Evolutionary conservation across 306 rosid genomes (phyloP).

Genomic region (Ormosia emarginata): DNA sequence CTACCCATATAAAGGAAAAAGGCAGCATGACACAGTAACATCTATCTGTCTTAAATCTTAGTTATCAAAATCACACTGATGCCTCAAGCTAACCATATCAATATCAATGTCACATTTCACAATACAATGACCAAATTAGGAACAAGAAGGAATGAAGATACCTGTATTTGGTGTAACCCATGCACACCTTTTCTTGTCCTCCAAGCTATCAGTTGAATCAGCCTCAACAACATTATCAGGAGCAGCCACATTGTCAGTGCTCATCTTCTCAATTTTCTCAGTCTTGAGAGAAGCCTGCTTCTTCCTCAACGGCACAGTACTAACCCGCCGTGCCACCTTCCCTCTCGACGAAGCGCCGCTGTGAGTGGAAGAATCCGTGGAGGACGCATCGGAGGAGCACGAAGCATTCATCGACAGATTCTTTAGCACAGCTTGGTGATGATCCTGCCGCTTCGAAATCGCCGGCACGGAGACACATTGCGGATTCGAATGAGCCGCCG

Average conservation of each 20-base stretch:
- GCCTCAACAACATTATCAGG: slow-evolving; percentile 17
- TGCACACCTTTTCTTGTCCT: slow-evolving; percentile 72
- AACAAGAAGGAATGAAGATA: slow-evolving; percentile 18
- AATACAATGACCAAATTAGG: not conserved
- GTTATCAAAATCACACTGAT: not conserved
- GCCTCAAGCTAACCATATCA: not conserved
- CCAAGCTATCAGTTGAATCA: slow-evolving; percentile 50
- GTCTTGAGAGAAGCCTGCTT: slow-evolving; percentile 34
- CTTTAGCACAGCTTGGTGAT: slow-evolving; percentile 36
- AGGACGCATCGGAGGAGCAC: slow-evolving; percentile 76
- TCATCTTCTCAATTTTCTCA: slow-evolving; percentile 42
- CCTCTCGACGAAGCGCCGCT: slow-evolving; percentile 60
- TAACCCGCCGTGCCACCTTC: slow-evolving; percentile 33
- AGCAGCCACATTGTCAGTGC: slow-evolving; percentile 26
- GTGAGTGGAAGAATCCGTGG: slow-evolving; percentile 66
- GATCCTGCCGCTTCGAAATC: slow-evolving; percentile 42
- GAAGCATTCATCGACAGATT: slow-evolving; percentile 63
- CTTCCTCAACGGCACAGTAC: slow-evolving; percentile 28
- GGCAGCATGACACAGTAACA: not conserved
- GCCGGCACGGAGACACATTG: slow-evolving; percentile 35
- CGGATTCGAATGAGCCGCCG: slow-evolving; percentile 16
- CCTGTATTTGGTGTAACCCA: slow-evolving; percentile 76
- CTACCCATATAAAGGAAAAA: not conserved
- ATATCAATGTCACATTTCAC: not conserved
- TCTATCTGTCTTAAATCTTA: not conserved